These are phyloP conservation scores for Kodamaea derodonti DNA, from an alignment of 1,139 yeast species.

Conservation along the genomic window DNA sequence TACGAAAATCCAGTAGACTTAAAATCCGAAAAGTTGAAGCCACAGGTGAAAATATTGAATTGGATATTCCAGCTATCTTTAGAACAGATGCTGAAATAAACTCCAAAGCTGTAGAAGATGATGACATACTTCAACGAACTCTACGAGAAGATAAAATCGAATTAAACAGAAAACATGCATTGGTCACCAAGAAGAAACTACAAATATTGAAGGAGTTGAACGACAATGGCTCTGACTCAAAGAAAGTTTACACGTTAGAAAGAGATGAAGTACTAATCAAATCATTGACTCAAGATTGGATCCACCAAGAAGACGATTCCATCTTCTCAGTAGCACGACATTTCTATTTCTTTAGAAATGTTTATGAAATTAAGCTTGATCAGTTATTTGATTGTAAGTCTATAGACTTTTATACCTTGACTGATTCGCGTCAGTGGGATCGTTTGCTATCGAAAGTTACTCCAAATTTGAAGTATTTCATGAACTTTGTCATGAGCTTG, in stretches of 20 bases:
- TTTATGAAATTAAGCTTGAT: neutral
- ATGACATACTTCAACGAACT: conserved; percentile 15
- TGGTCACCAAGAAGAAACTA: conserved; percentile 10
- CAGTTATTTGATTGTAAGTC: neutral
- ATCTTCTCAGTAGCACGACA: conserved; percentile 6
- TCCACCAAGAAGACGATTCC: conserved; percentile 6
- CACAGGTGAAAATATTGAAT: neutral
- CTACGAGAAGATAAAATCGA: conserved; percentile 15
- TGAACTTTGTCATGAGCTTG: conserved; percentile 1
- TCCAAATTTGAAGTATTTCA: conserved; percentile 1
- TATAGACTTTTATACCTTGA: neutral
- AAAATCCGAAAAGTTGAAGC: too few species aligned
- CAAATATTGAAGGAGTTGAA: conserved; percentile 21
- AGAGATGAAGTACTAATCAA: conserved; percentile 10
- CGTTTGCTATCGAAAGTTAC: neutral
- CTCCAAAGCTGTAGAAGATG: conserved; percentile 16
- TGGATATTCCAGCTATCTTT: conserved; percentile 12
- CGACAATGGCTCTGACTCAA: conserved; percentile 23
- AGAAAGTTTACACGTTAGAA: conserved; percentile 10
- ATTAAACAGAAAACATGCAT: conserved; percentile 10
- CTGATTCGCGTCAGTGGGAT: conserved; percentile 2
- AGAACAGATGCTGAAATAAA: conserved; percentile 25
- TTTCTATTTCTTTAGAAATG: conserved; percentile 8
- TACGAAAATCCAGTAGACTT: too few species aligned
- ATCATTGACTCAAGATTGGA: conserved; percentile 7